A percentile compares a stretch with the other conserved stretches of the same genome.
These are phyloP conservation scores for Acrasis kona DNA, from an alignment of 78 protist genomes.

Conservation along the genomic window DNA sequence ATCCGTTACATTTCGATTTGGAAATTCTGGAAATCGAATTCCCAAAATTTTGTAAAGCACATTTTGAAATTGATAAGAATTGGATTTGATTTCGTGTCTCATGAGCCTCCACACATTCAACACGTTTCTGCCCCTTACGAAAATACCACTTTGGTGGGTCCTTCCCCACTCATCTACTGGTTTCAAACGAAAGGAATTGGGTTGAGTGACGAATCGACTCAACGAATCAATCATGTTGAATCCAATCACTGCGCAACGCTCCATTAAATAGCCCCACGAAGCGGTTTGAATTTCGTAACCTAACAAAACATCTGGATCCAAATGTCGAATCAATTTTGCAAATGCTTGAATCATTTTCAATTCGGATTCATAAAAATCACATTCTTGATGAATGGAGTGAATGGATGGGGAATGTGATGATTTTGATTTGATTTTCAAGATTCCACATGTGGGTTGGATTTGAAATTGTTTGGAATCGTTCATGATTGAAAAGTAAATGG, in stretches of 20 bases:
- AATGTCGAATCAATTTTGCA: conserved; percentile 18
- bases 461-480: too few species aligned
- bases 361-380: too few species aligned
- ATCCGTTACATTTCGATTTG: not conserved
- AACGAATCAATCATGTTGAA: not conserved
- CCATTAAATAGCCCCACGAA: conserved; percentile 68
- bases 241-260: too few species aligned
- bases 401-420: too few species aligned
- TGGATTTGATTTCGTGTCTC: conserved; percentile 57
- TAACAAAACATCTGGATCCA: conserved; percentile 70
- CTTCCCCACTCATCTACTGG: conserved; percentile 34
- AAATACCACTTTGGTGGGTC: conserved; percentile 28
- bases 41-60: conserved; percentile 33
- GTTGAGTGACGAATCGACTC: not conserved
- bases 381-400: too few species aligned
- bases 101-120: conserved; percentile 78
- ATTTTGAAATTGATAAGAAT: conserved; percentile 35
- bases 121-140: conserved; percentile 60
- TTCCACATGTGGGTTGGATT: too few species aligned
- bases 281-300: conserved; percentile 68
- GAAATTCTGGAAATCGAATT: not conserved
- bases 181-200: not conserved
- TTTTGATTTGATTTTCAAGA: too few species aligned
- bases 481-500: too few species aligned
- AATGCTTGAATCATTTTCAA: conserved; percentile 34